These are phyloP conservation scores for Dactylellina cionopaga DNA, from an alignment of 2,329 filamentous ascomycete species.

Conservation along the genomic window DNA sequence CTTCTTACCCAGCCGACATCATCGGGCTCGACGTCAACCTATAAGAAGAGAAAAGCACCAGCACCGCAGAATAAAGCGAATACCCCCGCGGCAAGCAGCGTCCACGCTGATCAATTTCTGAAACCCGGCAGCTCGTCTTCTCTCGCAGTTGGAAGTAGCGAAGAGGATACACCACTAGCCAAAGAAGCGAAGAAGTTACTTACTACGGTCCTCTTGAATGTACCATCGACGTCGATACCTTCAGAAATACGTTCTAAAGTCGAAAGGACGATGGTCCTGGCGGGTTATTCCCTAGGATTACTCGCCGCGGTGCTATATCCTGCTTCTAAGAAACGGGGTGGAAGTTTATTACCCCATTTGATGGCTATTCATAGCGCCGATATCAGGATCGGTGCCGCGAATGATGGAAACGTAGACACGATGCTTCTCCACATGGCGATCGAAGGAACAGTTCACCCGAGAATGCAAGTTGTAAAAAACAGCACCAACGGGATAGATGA, in stretches of 20 bases:
- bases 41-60: conserved; percentile 45
- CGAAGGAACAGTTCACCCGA: conserved; percentile 35
- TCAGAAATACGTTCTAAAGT: conserved; percentile 55
- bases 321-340: conserved; percentile 22
- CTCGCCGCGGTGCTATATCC: conserved; percentile 56
- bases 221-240: conserved; percentile 49
- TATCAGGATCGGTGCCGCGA: background rate
- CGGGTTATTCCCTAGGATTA: conserved; percentile 53
- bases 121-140: conserved; percentile 13
- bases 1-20: conserved; percentile 36
- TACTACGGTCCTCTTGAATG: conserved; percentile 46
- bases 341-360: conserved; percentile 55
- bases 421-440: conserved; percentile 36
- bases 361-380: conserved; percentile 37
- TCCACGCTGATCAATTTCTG: conserved; percentile 55
- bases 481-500: background rate
- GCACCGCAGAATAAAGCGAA: conserved; percentile 52
- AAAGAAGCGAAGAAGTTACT: conserved; percentile 51
- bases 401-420: background rate
- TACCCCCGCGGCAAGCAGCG: conserved; percentile 42
- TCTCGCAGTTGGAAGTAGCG: background rate
- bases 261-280: conserved; percentile 56
- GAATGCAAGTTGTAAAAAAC: conserved; percentile 48
- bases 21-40: conserved; percentile 23
- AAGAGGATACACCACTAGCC: conserved; percentile 18